Evolutionary conservation across 2,329 filamentous ascomycete species (phyloP).

Genomic region (Sphaerulina populicola): DNA sequence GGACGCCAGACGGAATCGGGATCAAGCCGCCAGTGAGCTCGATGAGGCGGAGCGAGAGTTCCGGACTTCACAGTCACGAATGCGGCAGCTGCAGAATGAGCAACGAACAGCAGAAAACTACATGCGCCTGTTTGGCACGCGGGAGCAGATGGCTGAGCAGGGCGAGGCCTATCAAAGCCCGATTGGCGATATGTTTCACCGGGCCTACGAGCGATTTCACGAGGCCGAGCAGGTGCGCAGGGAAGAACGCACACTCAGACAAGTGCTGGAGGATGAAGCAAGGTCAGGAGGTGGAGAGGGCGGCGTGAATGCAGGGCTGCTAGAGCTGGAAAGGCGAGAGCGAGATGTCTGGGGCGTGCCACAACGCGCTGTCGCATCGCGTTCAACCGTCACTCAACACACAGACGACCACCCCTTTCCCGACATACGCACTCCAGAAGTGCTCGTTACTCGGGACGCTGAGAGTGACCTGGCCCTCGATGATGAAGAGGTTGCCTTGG

Average conservation of each 20-base stretch:
- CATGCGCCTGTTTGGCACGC: conserved; percentile 39
- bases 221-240: conserved; percentile 36
- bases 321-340: conserved; percentile 20
- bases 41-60: conserved; percentile 31
- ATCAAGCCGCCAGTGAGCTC: conserved; percentile 30
- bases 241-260: conserved; percentile 30
- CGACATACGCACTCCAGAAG: not conserved
- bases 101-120: conserved; percentile 34
- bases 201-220: conserved; percentile 39
- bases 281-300: conserved; percentile 22
- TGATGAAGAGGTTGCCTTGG: conserved; percentile 16
- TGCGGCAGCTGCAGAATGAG: conserved; percentile 31
- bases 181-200: conserved; percentile 41
- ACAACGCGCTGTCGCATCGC: not conserved
- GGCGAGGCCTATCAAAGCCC: conserved; percentile 44
- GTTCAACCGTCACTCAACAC: not conserved
- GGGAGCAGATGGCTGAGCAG: conserved; percentile 40
- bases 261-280: conserved; percentile 29
- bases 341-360: conserved; percentile 31
- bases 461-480: not conserved
- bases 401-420: not conserved
- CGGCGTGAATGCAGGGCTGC: conserved; percentile 14
- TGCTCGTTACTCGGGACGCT: not conserved
- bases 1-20: conserved; percentile 28
- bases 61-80: conserved; percentile 25